phyloP scores from a whole-genome alignment of 179 eudicot species.

The Vitellaria paradoxa region DNA sequence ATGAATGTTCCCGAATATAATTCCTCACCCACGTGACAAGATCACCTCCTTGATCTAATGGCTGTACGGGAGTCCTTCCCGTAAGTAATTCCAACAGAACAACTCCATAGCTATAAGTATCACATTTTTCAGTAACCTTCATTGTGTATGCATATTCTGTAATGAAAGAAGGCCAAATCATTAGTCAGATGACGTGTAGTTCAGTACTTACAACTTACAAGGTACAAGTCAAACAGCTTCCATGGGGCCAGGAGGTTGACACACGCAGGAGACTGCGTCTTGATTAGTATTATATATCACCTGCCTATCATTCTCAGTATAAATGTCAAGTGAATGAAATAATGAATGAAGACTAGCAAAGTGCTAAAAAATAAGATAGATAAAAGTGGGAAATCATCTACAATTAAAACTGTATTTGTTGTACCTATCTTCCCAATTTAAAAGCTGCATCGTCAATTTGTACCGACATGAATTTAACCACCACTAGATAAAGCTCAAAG shows the following conservation, averaged over 20 bases:
- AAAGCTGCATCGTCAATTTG: neutral
- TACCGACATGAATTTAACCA: neutral
- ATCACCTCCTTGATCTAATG: slow-evolving; percentile 85
- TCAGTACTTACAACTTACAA: neutral
- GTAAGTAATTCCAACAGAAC: slow-evolving; percentile 86
- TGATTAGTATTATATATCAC: too few relatives aligned
- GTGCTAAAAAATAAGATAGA: neutral
- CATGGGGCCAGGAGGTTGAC: neutral
- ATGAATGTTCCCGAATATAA: slow-evolving; percentile 53
- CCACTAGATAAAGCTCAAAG: neutral
- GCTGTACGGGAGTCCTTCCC: slow-evolving; percentile 86
- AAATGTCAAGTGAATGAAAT: neutral
- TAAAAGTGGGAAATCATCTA: neutral
- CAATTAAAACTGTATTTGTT: neutral
- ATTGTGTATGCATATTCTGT: slow-evolving; percentile 95
- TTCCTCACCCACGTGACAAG: slow-evolving; percentile 73
- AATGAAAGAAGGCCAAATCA: neutral
- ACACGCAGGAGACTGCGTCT: neutral
- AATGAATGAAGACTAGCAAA: too few relatives aligned
- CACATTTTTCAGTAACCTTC: slow-evolving; percentile 93
- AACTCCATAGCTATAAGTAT: slow-evolving; percentile 91
- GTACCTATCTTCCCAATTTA: neutral
- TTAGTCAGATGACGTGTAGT: neutral
- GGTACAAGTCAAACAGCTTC: neutral
- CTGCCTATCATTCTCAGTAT: too few relatives aligned